These are phyloP conservation scores for Microbotryum saponariae DNA, from an alignment of 1,284 basidiomycete species.

Conservation along the genomic window DNA sequence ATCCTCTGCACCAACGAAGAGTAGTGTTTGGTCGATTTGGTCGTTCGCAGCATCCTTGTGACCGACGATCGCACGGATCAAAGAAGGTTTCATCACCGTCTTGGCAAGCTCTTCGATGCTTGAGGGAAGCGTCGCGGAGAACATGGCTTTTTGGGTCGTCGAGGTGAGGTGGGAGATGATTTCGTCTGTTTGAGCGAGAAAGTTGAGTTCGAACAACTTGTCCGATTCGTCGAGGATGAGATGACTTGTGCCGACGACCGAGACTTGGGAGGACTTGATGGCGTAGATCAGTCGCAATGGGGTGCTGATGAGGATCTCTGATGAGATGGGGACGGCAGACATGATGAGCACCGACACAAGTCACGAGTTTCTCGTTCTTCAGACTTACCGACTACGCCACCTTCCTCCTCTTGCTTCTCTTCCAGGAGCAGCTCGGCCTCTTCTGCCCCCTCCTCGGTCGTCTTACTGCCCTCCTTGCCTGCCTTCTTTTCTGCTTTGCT, in stretches of 20 bases:
- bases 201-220: constrained; percentile 73
- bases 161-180: constrained; percentile 55
- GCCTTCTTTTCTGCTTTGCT: constrained; percentile 38
- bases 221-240: constrained; percentile 77
- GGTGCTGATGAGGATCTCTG: constrained; percentile 74
- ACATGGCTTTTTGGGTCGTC: constrained; percentile 67
- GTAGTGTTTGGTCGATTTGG: constrained; percentile 75
- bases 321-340: neutral
- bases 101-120: constrained; percentile 79
- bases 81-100: constrained; percentile 59
- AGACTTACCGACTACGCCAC: neutral
- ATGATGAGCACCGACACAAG: neutral
- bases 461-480: constrained; percentile 24
- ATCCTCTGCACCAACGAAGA: constrained; percentile 83
- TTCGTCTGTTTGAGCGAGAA: constrained; percentile 80
- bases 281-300: constrained; percentile 68
- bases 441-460: constrained; percentile 16
- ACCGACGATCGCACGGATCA: constrained; percentile 85
- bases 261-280: constrained; percentile 48
- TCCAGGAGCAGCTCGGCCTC: neutral
- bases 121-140: constrained; percentile 89
- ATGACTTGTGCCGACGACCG: constrained; percentile 60
- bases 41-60: constrained; percentile 67
- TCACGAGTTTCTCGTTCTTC: neutral
- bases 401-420: constrained; percentile 1